Conservation (phyloP, 768 basidiomycete genomes). For the Hortiboletus flavorubellus region DNA sequence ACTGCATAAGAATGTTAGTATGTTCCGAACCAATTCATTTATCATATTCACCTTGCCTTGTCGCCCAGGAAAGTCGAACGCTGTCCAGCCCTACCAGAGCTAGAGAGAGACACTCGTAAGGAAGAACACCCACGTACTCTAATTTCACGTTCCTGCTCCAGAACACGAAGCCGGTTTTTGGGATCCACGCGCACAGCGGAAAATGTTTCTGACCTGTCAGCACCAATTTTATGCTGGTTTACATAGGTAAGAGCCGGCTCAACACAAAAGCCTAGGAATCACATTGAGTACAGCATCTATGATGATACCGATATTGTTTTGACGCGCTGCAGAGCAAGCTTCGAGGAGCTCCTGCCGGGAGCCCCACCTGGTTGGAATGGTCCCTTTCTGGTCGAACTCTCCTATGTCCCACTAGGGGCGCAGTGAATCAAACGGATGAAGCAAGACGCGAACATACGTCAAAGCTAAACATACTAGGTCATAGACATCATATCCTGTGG, state of each 20-base stretch:
- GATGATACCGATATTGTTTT: conserved; percentile 68
- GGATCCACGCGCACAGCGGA: conserved; percentile 67
- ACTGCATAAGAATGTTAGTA: conserved; percentile 38
- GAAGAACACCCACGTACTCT: conserved; percentile 43
- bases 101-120: background rate
- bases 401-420: conserved; percentile 76
- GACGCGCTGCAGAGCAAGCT: conserved; percentile 65
- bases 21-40: conserved; percentile 7
- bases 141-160: conserved; percentile 60
- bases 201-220: conserved; percentile 70
- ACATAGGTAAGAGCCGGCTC: conserved; percentile 4
- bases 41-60: conserved; percentile 53
- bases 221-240: conserved; percentile 77
- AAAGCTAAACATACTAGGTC: conserved; percentile 56
- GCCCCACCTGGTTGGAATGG: conserved; percentile 79
- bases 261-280: conserved; percentile 14
- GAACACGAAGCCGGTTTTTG: conserved; percentile 58
- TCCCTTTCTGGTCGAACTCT: conserved; percentile 77
- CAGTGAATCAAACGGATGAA: background rate
- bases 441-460: background rate
- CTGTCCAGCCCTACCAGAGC: conserved; percentile 70
- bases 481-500: conserved; percentile 83
- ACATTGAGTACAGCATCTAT: conserved; percentile 92
- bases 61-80: conserved; percentile 79
- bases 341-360: conserved; percentile 72